These are phyloP conservation scores for Xylaria bambusicola DNA, from an alignment of 495 filamentous ascomycete species.

Conservation along the genomic window DNA sequence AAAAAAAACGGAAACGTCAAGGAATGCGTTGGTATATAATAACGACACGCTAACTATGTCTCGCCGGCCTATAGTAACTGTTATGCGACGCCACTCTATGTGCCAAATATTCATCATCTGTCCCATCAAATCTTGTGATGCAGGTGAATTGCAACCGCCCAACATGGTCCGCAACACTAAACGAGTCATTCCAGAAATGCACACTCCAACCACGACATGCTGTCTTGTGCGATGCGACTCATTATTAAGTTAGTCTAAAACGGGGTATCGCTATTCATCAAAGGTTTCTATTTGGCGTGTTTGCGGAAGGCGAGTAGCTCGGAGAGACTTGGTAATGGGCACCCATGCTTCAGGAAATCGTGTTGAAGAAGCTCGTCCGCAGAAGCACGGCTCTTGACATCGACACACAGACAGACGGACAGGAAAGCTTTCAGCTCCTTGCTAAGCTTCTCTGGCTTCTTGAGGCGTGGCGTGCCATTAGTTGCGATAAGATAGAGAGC, in stretches of 20 bases:
- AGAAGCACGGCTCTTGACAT: constrained; percentile 90
- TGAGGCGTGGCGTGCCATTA: constrained; percentile 92
- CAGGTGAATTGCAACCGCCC: constrained; percentile 13
- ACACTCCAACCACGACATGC: constrained; percentile 12
- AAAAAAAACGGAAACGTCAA: background rate
- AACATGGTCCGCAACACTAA: constrained; percentile 10
- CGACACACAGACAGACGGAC: constrained; percentile 92
- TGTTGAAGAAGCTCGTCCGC: constrained; percentile 82
- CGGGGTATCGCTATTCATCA: constrained; percentile 29
- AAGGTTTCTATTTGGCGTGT: constrained; percentile 44
- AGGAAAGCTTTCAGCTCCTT: constrained; percentile 96
- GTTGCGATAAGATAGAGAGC: constrained; percentile 96
- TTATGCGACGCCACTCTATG: constrained; percentile 14
- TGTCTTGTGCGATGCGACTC: constrained; percentile 11
- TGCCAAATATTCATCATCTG: constrained; percentile 20
- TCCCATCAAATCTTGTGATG: constrained; percentile 21
- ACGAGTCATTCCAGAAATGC: constrained; percentile 10
- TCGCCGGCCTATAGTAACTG: constrained; percentile 5
- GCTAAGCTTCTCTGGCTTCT: constrained; percentile 95
- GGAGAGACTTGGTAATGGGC: constrained; percentile 75
- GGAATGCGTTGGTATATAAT: constrained; percentile 14
- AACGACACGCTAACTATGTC: constrained; percentile 14
- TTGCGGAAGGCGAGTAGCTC: constrained; percentile 81
- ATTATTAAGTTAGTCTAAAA: constrained; percentile 22
- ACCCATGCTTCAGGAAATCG: constrained; percentile 78